phyloP scores from a whole-genome alignment of 345 rosid genomes.

The Linum usitatissimum region DNA sequence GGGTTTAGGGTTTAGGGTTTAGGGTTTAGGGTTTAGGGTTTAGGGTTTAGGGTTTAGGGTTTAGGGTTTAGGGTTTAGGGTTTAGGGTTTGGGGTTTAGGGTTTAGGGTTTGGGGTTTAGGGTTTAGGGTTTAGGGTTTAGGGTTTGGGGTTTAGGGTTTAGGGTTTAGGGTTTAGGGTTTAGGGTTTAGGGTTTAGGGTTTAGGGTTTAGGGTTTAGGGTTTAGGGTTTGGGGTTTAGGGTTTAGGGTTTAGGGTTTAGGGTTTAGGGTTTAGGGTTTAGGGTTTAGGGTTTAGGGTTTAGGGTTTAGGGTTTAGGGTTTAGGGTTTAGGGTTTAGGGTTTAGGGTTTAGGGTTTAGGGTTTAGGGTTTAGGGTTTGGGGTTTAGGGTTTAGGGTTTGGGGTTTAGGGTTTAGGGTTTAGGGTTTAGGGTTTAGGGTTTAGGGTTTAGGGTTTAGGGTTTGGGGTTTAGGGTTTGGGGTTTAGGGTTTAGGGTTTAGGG shows the following conservation, averaged over 20 bases:
- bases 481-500: not conserved
- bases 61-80: conserved; percentile 7
- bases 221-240: not conserved
- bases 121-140: conserved; percentile 11
- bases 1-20: conserved; percentile 17
- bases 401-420: not conserved
- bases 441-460: conserved; percentile 14
- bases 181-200: conserved; percentile 6
- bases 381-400: conserved; percentile 8
- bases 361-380: conserved; percentile 17
- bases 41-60: conserved; percentile 9
- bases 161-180: not conserved
- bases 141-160: too few relatives aligned
- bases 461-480: conserved; percentile 12
- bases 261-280: conserved; percentile 3
- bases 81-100: conserved; percentile 12
- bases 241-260: conserved; percentile 12
- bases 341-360: conserved; percentile 16
- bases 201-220: conserved; percentile 6
- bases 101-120: conserved; percentile 11
- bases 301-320: conserved; percentile 7
- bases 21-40: conserved; percentile 6
- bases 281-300: conserved; percentile 8
- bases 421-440: conserved; percentile 13
- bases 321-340: conserved; percentile 9